These are phyloP conservation scores for Tuber aestivum DNA, from an alignment of 495 filamentous ascomycete genomes.

Conservation along the genomic window DNA sequence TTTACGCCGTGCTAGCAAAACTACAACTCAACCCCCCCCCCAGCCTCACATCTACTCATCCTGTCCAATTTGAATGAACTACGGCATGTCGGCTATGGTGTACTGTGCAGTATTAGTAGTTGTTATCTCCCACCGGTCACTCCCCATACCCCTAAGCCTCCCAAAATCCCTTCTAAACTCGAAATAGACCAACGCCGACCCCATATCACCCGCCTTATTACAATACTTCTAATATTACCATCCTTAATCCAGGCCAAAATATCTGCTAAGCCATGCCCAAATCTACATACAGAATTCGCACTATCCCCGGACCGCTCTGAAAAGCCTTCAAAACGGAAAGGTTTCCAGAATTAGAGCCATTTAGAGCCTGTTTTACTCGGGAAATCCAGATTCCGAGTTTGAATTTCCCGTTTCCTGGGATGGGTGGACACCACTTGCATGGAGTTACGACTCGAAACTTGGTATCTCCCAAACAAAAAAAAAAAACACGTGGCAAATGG, in stretches of 20 bases:
- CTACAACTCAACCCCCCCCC: neutral
- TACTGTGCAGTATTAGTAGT: no score
- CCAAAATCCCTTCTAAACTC: neutral
- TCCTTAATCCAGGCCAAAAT: neutral
- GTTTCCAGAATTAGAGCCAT: no score
- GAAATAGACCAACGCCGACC: neutral
- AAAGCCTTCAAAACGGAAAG: neutral
- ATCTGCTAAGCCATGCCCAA: neutral
- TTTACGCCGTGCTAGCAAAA: neutral
- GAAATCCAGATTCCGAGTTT: no score
- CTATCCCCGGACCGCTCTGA: neutral
- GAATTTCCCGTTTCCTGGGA: no score
- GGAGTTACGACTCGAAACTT: no score
- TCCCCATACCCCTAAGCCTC: neutral
- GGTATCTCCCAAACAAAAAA: no score
- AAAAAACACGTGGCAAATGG: no score
- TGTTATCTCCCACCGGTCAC: neutral
- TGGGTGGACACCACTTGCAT: no score
- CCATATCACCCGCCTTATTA: neutral
- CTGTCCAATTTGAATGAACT: neutral
- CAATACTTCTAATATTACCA: neutral
- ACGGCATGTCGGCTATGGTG: neutral
- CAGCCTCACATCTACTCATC: neutral
- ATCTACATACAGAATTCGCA: neutral
- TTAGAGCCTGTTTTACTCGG: no score